Evolutionary conservation across 1,284 basidiomycete species (phyloP).

Genomic region (Rhodotorula glutinis): DNA sequence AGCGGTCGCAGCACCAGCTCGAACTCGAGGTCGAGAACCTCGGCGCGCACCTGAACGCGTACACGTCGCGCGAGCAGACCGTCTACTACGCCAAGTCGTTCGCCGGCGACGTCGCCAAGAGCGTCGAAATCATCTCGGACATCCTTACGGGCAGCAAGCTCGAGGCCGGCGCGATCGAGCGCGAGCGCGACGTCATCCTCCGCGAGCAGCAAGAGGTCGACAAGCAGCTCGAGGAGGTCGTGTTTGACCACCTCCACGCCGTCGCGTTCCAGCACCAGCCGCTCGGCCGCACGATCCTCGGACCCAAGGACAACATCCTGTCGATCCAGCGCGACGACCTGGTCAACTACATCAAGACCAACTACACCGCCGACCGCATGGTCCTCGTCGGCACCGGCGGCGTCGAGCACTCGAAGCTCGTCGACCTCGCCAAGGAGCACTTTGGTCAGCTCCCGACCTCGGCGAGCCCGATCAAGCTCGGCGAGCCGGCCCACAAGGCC

Average conservation of each 20-base stretch:
- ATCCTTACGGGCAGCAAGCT: slow-evolving; percentile 98
- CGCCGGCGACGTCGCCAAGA: slow-evolving; percentile 85
- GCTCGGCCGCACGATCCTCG: slow-evolving; percentile 95
- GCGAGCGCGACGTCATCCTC: slow-evolving; percentile 94
- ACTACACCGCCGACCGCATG: slow-evolving; percentile 99
- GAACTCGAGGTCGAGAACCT: slow-evolving; percentile 98
- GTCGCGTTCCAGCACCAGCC: slow-evolving; percentile 92
- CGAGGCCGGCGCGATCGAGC: slow-evolving; percentile 81
- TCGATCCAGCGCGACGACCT: slow-evolving; percentile 93
- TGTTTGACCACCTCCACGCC: slow-evolving; percentile 96
- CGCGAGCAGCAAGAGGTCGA: slow-evolving; percentile 99
- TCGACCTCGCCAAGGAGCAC: slow-evolving; percentile 91
- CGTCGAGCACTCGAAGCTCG: slow-evolving; percentile 86
- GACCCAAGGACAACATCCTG: slow-evolving; percentile 92
- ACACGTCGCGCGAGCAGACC: slow-evolving; percentile 98
- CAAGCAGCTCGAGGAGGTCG: slow-evolving; percentile 97
- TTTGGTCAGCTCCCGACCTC: slow-evolving; percentile 88
- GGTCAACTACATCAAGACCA: slow-evolving; percentile 86
- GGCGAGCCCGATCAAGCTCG: slow-evolving; percentile 80
- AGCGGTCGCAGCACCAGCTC: slow-evolving; percentile 82
- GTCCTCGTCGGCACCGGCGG: slow-evolving; percentile 96
- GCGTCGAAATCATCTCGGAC: slow-evolving; percentile 97
- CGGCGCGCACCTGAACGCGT: slow-evolving; percentile 96
- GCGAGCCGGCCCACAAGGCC: slow-evolving; percentile 56
- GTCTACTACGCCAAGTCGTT: slow-evolving; percentile 99